Evolutionary conservation across 2,329 filamentous ascomycete species (phyloP).

Genomic region (Chrysoporthe cubensis): DNA sequence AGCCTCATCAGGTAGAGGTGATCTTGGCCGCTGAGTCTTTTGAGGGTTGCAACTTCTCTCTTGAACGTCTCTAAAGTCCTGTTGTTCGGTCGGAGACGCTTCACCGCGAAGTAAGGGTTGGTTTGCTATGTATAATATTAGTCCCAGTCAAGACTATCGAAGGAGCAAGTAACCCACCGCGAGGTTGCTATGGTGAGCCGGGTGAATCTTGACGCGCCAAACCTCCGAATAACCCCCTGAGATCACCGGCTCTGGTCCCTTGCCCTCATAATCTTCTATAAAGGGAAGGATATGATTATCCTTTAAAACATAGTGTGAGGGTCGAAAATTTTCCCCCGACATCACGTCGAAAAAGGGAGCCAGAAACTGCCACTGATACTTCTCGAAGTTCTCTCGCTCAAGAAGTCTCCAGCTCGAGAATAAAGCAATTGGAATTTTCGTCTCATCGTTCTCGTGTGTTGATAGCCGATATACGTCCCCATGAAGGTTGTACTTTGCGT

Average conservation of each 20-base stretch:
- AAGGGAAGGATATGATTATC: constrained; percentile 12
- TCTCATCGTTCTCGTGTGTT: neutral
- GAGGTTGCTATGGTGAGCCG: constrained; percentile 11
- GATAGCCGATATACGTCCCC: neutral
- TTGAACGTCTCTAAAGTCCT: neutral
- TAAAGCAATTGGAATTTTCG: neutral
- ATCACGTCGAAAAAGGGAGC: constrained; percentile 12
- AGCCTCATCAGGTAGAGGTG: constrained; percentile 18
- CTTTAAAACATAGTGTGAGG: constrained; percentile 5
- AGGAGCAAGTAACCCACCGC: neutral
- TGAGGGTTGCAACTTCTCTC: constrained; percentile 17
- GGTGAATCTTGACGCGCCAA: constrained; percentile 18
- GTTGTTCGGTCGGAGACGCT: constrained; percentile 10
- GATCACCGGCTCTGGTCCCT: neutral
- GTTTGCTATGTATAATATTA: neutral
- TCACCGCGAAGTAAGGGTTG: constrained; percentile 17
- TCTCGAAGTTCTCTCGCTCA: constrained; percentile 7
- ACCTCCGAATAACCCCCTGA: constrained; percentile 18
- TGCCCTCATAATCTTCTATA: constrained; percentile 3
- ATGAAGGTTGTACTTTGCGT: neutral
- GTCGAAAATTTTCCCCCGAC: neutral
- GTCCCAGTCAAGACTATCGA: neutral
- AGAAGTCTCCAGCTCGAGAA: neutral
- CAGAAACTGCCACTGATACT: constrained; percentile 19
- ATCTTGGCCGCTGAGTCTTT: constrained; percentile 11